Conservation (phyloP, 2,329 filamentous ascomycete species). For the Xylaria sp. region DNA sequence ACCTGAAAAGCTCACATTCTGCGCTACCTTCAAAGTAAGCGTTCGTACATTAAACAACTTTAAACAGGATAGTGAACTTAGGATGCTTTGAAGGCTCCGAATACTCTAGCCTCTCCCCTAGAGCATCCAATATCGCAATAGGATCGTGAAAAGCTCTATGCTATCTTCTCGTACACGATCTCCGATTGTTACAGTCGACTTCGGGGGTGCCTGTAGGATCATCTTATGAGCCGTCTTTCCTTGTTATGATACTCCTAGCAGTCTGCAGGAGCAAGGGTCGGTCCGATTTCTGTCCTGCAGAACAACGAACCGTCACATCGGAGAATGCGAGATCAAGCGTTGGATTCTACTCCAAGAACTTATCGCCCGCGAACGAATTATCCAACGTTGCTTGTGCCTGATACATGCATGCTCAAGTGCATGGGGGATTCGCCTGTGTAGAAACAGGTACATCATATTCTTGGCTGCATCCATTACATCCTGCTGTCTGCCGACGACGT, state of each 20-base stretch:
- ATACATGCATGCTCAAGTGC: not conserved
- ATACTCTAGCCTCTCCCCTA: not conserved
- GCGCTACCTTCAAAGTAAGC: not conserved
- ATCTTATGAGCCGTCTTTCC: slow-evolving; percentile 2
- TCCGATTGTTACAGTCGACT: slow-evolving; percentile 22
- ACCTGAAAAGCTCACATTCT: not conserved
- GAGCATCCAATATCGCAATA: not conserved
- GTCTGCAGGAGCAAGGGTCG: slow-evolving; percentile 19
- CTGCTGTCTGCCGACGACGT: not conserved
- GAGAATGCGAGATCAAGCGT: slow-evolving; percentile 23
- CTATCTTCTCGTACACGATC: slow-evolving; percentile 10
- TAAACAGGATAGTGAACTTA: not conserved
- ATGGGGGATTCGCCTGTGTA: not conserved
- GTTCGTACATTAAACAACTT: slow-evolving; percentile 43
- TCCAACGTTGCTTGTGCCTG: slow-evolving; percentile 2
- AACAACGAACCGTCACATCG: slow-evolving; percentile 18
- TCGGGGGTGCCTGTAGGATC: not conserved
- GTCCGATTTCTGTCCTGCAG: not conserved
- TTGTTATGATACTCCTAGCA: not conserved
- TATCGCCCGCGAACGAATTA: not conserved
- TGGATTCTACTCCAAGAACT: slow-evolving; percentile 4
- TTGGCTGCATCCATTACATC: slow-evolving; percentile 13
- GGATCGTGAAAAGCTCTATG: not conserved
- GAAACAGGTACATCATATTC: slow-evolving; percentile 11
- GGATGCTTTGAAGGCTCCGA: not conserved